Percentiles rank a stretch among this genome's conserved stretches.
Conservation (phyloP, 805 yeast genomes). For the Myxozyma neglecta region DNA sequence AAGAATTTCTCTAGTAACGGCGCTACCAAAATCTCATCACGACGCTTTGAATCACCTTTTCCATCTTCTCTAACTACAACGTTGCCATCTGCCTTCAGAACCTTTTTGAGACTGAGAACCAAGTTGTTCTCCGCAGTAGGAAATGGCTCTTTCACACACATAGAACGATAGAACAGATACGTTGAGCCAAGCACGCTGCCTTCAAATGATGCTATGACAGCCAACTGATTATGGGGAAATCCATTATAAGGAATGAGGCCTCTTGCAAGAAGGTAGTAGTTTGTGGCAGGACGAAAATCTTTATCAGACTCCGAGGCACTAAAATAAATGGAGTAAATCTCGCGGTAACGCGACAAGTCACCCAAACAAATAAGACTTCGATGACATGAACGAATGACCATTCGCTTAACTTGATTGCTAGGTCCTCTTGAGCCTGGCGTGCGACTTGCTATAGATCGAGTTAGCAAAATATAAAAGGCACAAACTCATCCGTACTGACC, state of each 20-base stretch:
- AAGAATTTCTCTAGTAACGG: conserved; percentile 14
- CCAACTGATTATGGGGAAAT: conserved; percentile 32
- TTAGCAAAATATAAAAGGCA: not conserved
- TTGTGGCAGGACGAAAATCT: conserved; percentile 27
- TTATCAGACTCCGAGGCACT: conserved; percentile 3
- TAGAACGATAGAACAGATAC: conserved; percentile 30
- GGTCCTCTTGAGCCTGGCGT: not conserved
- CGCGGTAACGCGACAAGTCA: conserved; percentile 33
- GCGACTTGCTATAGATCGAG: not conserved
- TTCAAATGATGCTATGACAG: conserved; percentile 24
- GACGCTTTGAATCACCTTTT: conserved; percentile 1
- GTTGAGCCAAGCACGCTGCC: conserved; percentile 26
- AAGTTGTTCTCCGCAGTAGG: conserved; percentile 28
- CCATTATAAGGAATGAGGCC: conserved; percentile 28
- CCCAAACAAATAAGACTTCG: conserved; percentile 30
- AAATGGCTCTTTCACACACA: conserved; percentile 26
- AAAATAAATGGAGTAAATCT: conserved; percentile 15
- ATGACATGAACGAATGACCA: conserved; percentile 22
- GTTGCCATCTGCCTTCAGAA: conserved; percentile 4
- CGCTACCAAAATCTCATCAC: conserved; percentile 9
- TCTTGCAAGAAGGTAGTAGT: conserved; percentile 29
- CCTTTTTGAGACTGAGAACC: conserved; percentile 24
- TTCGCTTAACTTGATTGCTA: not conserved
- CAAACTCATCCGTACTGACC: not conserved
- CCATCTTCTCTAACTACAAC: not conserved